A percentile compares a stretch with the other conserved stretches of the same genome.
Conservation (phyloP, 108 stramenopile genomes). For the Schizochytrium sp. region DNA sequence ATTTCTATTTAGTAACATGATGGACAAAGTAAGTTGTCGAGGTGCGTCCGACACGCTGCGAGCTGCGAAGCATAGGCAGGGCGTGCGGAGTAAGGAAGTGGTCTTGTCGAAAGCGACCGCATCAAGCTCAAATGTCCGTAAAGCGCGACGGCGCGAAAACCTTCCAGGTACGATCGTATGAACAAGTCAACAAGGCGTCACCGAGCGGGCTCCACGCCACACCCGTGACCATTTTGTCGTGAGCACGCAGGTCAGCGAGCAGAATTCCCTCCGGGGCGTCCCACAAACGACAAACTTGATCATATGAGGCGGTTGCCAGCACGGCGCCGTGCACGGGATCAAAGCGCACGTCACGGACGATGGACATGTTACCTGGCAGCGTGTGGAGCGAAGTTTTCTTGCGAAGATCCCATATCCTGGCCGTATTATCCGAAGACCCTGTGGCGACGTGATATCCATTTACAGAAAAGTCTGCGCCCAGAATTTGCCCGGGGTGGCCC, state of each 20-base stretch:
- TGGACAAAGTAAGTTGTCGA: too few species aligned
- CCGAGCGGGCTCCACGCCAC: constrained; percentile 20
- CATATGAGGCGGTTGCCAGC: constrained; percentile 79
- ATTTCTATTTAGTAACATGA: too few species aligned
- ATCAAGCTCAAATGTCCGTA: background rate
- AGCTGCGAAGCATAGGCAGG: too few species aligned
- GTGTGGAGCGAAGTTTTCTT: constrained; percentile 63
- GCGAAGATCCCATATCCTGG: constrained; percentile 87
- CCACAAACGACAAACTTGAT: constrained; percentile 83
- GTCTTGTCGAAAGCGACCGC: too few species aligned
- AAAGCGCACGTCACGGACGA: constrained; percentile 77
- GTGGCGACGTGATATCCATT: constrained; percentile 89
- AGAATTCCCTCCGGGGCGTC: constrained; percentile 67
- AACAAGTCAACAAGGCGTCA: background rate
- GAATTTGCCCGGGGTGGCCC: constrained; percentile 74
- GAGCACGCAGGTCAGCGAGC: constrained; percentile 68
- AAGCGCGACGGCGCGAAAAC: background rate
- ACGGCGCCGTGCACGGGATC: constrained; percentile 61
- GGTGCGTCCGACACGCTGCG: too few species aligned
- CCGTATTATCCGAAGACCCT: constrained; percentile 84
- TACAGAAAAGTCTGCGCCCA: constrained; percentile 67
- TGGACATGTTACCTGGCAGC: constrained; percentile 81
- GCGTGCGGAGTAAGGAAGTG: too few species aligned
- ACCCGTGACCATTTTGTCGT: constrained; percentile 87
- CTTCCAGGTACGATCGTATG: constrained; percentile 11